Percentiles rank a stretch among this genome's conserved stretches.
Evolutionary conservation across 2,329 filamentous ascomycete genomes (phyloP).

Genomic region (Botryotinia narcissicola): DNA sequence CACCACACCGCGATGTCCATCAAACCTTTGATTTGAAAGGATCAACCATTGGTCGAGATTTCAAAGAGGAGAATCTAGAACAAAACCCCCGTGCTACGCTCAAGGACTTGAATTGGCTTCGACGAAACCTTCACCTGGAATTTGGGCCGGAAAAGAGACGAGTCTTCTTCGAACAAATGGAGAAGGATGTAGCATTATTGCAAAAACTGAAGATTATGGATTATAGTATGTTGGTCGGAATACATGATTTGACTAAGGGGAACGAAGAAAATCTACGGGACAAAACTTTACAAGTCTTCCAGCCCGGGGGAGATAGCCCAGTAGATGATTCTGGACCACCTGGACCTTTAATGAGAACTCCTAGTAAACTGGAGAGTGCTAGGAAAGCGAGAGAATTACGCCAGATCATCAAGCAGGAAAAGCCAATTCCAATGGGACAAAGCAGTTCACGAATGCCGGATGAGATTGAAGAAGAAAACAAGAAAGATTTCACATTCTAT

Average conservation of each 20-base stretch:
- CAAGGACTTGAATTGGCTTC: conserved; percentile 96
- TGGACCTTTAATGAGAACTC: conserved; percentile 75
- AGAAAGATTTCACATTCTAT: conserved; percentile 78
- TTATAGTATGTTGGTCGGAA: conserved; percentile 91
- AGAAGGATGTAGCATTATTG: conserved; percentile 80
- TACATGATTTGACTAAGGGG: conserved; percentile 84
- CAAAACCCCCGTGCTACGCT: conserved; percentile 89
- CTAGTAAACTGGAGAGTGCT: conserved; percentile 87
- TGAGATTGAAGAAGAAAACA: conserved; percentile 73
- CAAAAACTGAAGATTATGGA: conserved; percentile 97
- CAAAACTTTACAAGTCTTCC: conserved; percentile 92
- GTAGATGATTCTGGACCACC: conserved; percentile 53
- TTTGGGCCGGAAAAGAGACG: conserved; percentile 86
- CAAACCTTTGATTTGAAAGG: conserved; percentile 96
- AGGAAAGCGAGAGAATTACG: conserved; percentile 88
- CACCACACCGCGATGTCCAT: conserved; percentile 95
- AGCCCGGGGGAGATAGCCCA: conserved; percentile 69
- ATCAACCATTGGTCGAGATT: conserved; percentile 90
- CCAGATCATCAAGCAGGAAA: conserved; percentile 88
- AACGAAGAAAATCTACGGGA: conserved; percentile 91
- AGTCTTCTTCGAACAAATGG: conserved; percentile 84
- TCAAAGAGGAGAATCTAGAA: conserved; percentile 81
- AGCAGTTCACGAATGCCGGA: conserved; percentile 84
- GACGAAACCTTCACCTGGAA: conserved; percentile 80
- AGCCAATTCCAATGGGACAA: conserved; percentile 88